A percentile compares a stretch with the other conserved stretches of the same genome.
Conservation (phyloP, 2,329 filamentous ascomycete species). For the Zasmidium citrigriseum region DNA sequence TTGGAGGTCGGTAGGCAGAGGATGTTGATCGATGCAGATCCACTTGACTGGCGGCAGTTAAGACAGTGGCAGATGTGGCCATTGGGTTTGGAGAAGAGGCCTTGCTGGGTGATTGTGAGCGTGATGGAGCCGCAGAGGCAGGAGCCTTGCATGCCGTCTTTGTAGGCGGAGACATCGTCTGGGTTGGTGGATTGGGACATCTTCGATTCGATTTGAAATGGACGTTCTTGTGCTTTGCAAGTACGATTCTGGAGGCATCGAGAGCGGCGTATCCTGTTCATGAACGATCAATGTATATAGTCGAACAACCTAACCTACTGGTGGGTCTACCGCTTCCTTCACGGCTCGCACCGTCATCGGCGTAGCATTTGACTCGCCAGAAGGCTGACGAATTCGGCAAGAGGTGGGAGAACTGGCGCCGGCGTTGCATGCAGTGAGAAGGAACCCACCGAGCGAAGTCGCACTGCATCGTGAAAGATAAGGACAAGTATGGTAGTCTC, state of each 20-base stretch:
- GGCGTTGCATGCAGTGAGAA: too few relatives aligned
- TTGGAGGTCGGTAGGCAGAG: constrained; percentile 12
- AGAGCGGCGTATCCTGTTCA: too few relatives aligned
- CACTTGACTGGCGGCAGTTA: constrained; percentile 48
- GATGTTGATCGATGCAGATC: constrained; percentile 26
- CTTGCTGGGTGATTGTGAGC: constrained; percentile 32
- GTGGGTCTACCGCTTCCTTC: neutral
- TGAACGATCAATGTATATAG: too few relatives aligned
- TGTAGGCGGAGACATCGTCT: neutral
- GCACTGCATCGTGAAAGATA: neutral
- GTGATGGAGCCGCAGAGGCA: constrained; percentile 37
- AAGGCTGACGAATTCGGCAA: neutral
- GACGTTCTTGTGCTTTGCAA: too few relatives aligned
- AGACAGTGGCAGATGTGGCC: constrained; percentile 49
- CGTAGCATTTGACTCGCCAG: neutral
- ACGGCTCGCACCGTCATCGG: neutral
- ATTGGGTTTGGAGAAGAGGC: constrained; percentile 42
- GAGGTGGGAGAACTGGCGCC: neutral
- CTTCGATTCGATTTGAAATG: too few relatives aligned
- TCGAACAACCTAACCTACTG: neutral
- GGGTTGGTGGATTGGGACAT: neutral
- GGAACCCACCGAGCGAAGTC: neutral
- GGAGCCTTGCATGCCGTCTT: constrained; percentile 13
- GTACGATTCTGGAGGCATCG: too few relatives aligned
- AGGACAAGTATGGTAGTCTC: neutral